Conservation (phyloP, 139 green algal species). For the Pseudopediastrum boryanum region DNA sequence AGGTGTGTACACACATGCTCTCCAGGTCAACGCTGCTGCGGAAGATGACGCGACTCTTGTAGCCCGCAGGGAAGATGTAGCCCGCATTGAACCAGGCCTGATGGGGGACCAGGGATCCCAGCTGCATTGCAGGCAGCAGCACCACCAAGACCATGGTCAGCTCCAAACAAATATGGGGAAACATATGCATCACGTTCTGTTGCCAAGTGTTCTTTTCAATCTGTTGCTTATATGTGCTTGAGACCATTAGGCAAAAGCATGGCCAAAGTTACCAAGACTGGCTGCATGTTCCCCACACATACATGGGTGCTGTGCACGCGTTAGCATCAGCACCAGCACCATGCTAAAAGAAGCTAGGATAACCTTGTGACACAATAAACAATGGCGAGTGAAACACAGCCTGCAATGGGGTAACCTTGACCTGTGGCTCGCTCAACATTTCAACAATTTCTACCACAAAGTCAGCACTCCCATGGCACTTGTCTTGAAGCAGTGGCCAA, state of each 20-base stretch:
- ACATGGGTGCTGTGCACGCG: background rate
- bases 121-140: slow-evolving; percentile 8
- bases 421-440: background rate
- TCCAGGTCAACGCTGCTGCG: slow-evolving; percentile 47
- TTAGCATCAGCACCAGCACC: background rate
- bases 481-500: background rate
- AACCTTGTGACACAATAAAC: no score
- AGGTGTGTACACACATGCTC: slow-evolving; percentile 80
- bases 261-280: background rate
- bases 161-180: background rate
- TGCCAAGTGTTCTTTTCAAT: background rate
- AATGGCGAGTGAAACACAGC: no score
- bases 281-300: background rate
- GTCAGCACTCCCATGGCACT: background rate
- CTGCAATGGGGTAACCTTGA: background rate
- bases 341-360: background rate
- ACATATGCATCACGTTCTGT: background rate
- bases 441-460: background rate
- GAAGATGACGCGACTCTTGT: slow-evolving; percentile 81
- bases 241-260: background rate
- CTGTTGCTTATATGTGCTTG: background rate
- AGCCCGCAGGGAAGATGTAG: slow-evolving; percentile 95
- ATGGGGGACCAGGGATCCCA: slow-evolving; percentile 24
- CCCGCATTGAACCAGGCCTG: slow-evolving; percentile 85
- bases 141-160: background rate